phyloP scores from a whole-genome alignment of 495 filamentous ascomycete genomes.

The Penicillium angulare region DNA sequence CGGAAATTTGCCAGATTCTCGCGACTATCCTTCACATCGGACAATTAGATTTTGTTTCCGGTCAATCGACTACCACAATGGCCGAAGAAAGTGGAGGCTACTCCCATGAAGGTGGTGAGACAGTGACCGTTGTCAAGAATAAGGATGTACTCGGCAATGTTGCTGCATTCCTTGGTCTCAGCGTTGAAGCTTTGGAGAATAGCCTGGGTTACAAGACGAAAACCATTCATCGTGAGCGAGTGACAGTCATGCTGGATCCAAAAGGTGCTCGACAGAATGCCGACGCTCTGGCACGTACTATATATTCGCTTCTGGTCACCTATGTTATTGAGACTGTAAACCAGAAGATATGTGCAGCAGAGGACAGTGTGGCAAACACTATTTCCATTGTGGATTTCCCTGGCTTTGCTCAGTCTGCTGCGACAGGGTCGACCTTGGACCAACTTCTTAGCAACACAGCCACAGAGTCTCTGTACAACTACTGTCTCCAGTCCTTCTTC shows the following conservation, averaged over 20 bases:
- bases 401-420: constrained; percentile 78
- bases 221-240: constrained; percentile 89
- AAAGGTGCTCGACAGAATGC: constrained; percentile 85
- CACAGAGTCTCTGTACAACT: constrained; percentile 85
- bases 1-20: constrained; percentile 91
- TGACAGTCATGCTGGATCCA: constrained; percentile 96
- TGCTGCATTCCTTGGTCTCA: constrained; percentile 88
- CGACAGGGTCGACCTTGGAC: constrained; percentile 83
- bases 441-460: constrained; percentile 95
- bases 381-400: constrained; percentile 96
- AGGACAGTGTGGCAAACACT: constrained; percentile 88
- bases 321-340: constrained; percentile 93
- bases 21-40: constrained; percentile 92
- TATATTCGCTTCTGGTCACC: constrained; percentile 94
- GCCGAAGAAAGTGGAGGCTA: constrained; percentile 94
- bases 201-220: constrained; percentile 94
- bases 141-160: constrained; percentile 84
- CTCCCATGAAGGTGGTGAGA: constrained; percentile 90
- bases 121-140: constrained; percentile 82
- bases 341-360: constrained; percentile 80
- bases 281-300: constrained; percentile 86
- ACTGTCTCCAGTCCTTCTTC: constrained; percentile 93
- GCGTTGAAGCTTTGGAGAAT: constrained; percentile 73
- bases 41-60: constrained; percentile 85
- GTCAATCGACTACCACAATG: constrained; percentile 70